Percentiles rank a stretch among this genome's conserved stretches.
phyloP scores from a whole-genome alignment of 176 grass and related monocot species.

The Cenchrus fungigraminus region DNA sequence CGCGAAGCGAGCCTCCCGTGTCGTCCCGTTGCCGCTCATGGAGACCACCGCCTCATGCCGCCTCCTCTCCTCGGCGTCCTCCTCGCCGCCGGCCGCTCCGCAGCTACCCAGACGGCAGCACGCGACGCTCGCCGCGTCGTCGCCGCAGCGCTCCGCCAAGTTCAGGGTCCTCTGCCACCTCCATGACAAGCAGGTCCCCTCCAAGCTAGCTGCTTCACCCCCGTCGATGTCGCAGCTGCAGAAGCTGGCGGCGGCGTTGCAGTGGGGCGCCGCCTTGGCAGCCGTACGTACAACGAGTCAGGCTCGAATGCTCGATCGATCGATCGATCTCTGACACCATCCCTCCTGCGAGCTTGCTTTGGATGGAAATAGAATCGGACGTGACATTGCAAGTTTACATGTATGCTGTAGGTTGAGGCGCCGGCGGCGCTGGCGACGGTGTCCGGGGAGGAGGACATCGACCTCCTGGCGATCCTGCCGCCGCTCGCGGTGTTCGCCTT shows the following conservation, averaged over 20 bases:
- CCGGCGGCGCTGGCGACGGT: constrained; percentile 66
- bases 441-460: constrained; percentile 76
- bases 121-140: background rate
- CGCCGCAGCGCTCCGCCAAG: background rate
- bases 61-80: constrained; percentile 37
- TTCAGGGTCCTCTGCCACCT: constrained; percentile 47
- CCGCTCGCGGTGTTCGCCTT: constrained; percentile 56
- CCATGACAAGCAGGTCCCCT: constrained; percentile 47
- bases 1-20: constrained; percentile 6
- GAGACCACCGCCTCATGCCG: constrained; percentile 49
- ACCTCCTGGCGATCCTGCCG: constrained; percentile 68
- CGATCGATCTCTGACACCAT: too few species aligned
- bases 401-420: constrained; percentile 54
- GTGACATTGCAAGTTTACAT: background rate
- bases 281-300: constrained; percentile 42
- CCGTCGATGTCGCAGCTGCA: constrained; percentile 23
- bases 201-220: background rate
- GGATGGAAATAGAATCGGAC: background rate
- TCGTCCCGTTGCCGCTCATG: constrained; percentile 14
- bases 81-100: constrained; percentile 5
- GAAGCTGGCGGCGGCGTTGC: constrained; percentile 53
- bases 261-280: constrained; percentile 68
- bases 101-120: constrained; percentile 9
- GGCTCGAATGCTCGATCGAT: background rate
- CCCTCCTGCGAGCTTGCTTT: background rate